A percentile compares a stretch with the other conserved stretches of the same genome.
These are phyloP conservation scores for Debaryomyces fabryi DNA, from an alignment of 1,139 yeast species.

Conservation along the genomic window DNA sequence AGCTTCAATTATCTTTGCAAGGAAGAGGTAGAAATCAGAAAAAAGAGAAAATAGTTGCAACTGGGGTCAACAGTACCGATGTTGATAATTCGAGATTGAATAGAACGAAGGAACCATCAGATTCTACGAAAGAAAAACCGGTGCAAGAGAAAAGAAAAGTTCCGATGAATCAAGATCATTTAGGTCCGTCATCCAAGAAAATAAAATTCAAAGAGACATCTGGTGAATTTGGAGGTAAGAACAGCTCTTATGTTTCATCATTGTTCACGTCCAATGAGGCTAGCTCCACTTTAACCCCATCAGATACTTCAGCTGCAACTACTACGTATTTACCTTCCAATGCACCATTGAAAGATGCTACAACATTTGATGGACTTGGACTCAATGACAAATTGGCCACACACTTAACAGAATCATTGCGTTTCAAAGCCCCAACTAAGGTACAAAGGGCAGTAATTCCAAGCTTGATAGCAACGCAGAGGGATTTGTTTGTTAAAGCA, in stretches of 20 bases:
- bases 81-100: constrained; percentile 27
- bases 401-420: constrained; percentile 61
- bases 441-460: constrained; percentile 89
- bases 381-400: constrained; percentile 54
- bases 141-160: constrained; percentile 3
- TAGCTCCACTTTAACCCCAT: constrained; percentile 28
- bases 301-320: constrained; percentile 17
- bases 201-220: constrained; percentile 41
- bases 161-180: neutral
- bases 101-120: constrained; percentile 4
- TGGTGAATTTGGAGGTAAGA: constrained; percentile 54
- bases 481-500: constrained; percentile 85
- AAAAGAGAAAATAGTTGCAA: constrained; percentile 26
- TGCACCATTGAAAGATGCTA: constrained; percentile 76
- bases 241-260: constrained; percentile 75
- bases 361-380: constrained; percentile 73
- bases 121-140: constrained; percentile 5
- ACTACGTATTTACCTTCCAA: constrained; percentile 63
- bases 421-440: constrained; percentile 74
- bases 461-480: constrained; percentile 51
- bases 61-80: constrained; percentile 42
- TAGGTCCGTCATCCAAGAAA: constrained; percentile 27
- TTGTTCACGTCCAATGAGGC: constrained; percentile 75
- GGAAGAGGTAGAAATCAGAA: constrained; percentile 47
- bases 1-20: constrained; percentile 49